phyloP scores from a whole-genome alignment of 139 green algal species.

The Micromonas pusilla region DNA sequence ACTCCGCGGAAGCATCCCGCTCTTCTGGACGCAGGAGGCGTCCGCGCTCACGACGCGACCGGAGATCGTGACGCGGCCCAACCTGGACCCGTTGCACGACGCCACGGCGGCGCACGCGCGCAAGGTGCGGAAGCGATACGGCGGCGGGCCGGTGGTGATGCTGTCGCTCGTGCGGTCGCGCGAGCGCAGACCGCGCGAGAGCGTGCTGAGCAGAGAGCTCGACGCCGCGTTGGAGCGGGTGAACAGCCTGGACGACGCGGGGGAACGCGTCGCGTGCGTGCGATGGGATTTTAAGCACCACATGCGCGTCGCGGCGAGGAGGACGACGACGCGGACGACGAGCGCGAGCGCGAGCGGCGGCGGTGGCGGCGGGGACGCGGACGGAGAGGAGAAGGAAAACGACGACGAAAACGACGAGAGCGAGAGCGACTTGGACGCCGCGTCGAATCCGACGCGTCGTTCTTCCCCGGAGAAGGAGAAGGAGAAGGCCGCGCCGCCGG shows the following conservation, averaged over 20 bases:
- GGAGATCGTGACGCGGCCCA: conserved; percentile 25
- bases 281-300: background rate
- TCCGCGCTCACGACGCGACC: conserved; percentile 37
- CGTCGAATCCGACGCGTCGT: too few relatives aligned
- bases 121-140: background rate
- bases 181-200: background rate
- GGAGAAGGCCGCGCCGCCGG: background rate
- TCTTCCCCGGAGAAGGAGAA: background rate
- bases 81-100: background rate
- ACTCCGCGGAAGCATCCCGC: conserved; percentile 55
- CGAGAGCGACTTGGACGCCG: background rate
- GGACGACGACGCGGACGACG: background rate
- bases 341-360: too few relatives aligned
- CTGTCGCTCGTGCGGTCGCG: background rate
- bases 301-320: background rate
- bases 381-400: background rate
- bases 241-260: background rate
- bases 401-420: background rate
- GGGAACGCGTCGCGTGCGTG: background rate
- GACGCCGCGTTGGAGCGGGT: background rate
- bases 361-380: background rate
- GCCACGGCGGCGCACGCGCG: background rate
- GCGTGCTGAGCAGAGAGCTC: background rate
- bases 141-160: background rate
- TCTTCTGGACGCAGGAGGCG: conserved; percentile 85